These are phyloP conservation scores for Lobulomyces angularis DNA, from an alignment of 192 early-diverging fungal species.

Conservation along the genomic window DNA sequence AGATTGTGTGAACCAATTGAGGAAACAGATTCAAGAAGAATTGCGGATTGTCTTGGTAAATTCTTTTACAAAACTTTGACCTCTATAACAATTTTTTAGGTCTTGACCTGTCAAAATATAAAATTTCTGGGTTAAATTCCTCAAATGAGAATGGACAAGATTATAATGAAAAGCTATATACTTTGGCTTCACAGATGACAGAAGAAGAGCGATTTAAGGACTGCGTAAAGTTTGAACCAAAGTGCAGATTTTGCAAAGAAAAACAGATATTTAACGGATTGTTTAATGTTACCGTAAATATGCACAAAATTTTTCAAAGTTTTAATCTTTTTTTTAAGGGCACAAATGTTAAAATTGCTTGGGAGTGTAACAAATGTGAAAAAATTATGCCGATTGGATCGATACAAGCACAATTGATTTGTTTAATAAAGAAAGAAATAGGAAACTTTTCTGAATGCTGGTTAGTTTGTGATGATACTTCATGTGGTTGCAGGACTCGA, in stretches of 20 bases:
- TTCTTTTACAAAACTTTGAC: background rate
- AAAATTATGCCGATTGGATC: slow-evolving; percentile 24
- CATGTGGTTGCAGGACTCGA: slow-evolving; percentile 54
- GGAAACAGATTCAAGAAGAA: slow-evolving; percentile 58
- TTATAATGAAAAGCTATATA: slow-evolving; percentile 42
- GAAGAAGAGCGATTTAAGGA: slow-evolving; percentile 67
- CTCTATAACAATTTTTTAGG: slow-evolving; percentile 7
- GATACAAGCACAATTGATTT: slow-evolving; percentile 49
- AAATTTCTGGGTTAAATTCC: slow-evolving; percentile 4
- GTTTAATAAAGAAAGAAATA: slow-evolving; percentile 54
- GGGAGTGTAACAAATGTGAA: slow-evolving; percentile 43
- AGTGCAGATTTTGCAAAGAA: slow-evolving; percentile 50
- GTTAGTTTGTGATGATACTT: slow-evolving; percentile 67
- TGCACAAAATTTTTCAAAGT: slow-evolving; percentile 11
- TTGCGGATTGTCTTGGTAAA: slow-evolving; percentile 76
- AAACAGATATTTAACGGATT: slow-evolving; percentile 10
- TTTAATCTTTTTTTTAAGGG: slow-evolving; percentile 6
- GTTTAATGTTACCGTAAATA: slow-evolving; percentile 15
- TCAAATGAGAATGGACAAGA: background rate
- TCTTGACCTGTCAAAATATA: slow-evolving; percentile 7
- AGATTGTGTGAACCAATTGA: slow-evolving; percentile 77
- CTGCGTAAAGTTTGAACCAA: slow-evolving; percentile 45
- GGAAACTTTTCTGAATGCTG: slow-evolving; percentile 60
- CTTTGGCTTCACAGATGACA: slow-evolving; percentile 61
- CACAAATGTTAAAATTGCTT: slow-evolving; percentile 13